Percentiles rank a stretch among this genome's conserved stretches.
These are phyloP conservation scores for Melanogaster broomeanus DNA, from an alignment of 768 basidiomycete genomes.

Conservation along the genomic window DNA sequence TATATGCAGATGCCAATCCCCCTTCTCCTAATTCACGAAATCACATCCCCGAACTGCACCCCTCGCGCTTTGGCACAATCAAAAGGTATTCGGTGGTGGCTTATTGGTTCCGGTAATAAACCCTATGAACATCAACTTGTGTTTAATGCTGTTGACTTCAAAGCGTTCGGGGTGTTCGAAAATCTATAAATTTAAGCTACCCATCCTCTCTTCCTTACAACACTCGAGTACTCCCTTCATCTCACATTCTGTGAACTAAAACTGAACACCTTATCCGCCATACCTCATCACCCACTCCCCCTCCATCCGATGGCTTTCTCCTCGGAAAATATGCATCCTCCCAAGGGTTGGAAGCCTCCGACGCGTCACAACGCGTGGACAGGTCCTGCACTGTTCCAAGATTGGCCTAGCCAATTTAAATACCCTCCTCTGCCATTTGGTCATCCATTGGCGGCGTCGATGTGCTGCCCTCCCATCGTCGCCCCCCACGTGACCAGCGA, in stretches of 20 bases:
- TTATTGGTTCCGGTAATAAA: not conserved
- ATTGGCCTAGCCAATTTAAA: not conserved
- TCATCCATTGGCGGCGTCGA: not conserved
- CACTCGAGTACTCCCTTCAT: not conserved
- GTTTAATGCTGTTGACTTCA: not conserved
- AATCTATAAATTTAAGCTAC: not conserved
- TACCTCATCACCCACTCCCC: not conserved
- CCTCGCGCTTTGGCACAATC: not conserved
- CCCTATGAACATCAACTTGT: not conserved
- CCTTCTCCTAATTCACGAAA: not conserved
- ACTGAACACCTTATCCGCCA: not conserved
- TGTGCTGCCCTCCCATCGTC: not conserved
- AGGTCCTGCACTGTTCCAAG: not conserved
- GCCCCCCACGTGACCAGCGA: not conserved
- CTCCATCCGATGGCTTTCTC: not conserved
- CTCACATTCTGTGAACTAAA: not conserved
- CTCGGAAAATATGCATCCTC: not conserved
- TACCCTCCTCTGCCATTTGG: not conserved
- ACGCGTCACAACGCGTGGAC: not conserved
- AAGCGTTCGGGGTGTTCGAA: constrained; percentile 1
- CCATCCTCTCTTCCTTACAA: not conserved
- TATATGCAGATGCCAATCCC: not conserved
- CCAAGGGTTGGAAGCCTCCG: not conserved
- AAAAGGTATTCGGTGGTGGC: not conserved
- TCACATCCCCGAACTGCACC: not conserved